Base-by-base conservation (phyloP, 495 filamentous ascomycete species). In the Stereocaulon alpinum region DNA sequence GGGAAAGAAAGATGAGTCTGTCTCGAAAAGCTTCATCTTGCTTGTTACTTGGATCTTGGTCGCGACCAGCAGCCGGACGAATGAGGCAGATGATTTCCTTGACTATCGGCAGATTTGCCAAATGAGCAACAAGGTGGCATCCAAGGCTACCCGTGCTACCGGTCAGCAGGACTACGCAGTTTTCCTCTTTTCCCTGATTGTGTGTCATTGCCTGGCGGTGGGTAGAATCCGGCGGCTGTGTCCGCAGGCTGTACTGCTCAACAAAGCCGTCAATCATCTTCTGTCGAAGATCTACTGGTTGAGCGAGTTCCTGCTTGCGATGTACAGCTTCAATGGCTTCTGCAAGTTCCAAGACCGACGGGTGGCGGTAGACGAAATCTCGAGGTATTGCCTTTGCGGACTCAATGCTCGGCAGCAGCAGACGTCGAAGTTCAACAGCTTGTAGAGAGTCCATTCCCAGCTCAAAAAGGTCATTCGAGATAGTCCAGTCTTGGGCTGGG, bases 381-480 rank as follows among this genome's bases (percentile, higher is more conserved):
- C 48, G 56, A 45, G 15, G n/a, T 45, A 45, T 20, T 45, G 15
- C 10, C 11, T 20, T 11, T 45, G 42, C 42, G 17, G 7, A 45
- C 6, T 20, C 17, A 45, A 20, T 18, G 52, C 27, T 20, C 4
- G 42, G n/a, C 42, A 20, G 42, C 42, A 45, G 0, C 42, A 66
- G 20, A n/a, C 70, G 60, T 18, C 63, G 60, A 17, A 76, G 49
- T 6, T 61, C 59, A 6, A 66, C 63, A 6, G 71, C 71, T 55
- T 75, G 66, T 12, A 76, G 44, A 9, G 68, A 72, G 24, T 74
- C 69, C 69, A 74, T 72, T 4, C 68, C 72, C n/a, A 69, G 66
- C 53, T 74, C 71, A 42, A 73, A 74, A 30, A 75, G 62, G 62
- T 76, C 72, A 4, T 66, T 48, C 18, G 68, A 61, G 32, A 59